Evolutionary conservation across 148 eudicot species (phyloP), one percentile per base, ranked within the genome.

Genomic region (Bassia scoparia): DNA sequence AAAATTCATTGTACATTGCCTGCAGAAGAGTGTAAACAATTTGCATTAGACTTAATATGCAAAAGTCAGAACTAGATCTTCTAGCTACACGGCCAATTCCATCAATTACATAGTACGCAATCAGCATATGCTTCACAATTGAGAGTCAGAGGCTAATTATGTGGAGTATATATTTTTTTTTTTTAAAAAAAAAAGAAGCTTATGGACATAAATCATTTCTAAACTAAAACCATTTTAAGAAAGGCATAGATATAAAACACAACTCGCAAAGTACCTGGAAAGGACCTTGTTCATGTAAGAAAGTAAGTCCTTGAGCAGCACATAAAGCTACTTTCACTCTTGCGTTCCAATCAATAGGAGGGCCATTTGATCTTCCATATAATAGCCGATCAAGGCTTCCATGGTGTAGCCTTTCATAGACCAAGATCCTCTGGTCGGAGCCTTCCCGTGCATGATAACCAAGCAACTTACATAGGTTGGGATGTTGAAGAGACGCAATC

Each of bases 391-490:
- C 97, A 72, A 95, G 85, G 78, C 97, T 95, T 77, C 98, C 98
- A 79, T 95, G n/a, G 75, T 81, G 89, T 50, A 91, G 89, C 86
- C 97, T 91, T 81, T 95, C 97, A 65, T 91, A 91, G 35, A 89
- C 95, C 83, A 95, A 80, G 85, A 91, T 89, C 85, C 93, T 87
- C 29, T 78, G n/a, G 37, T 88, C 96, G 7, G 97, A 89, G 74
- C 86, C 90, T 27, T 91, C 97, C n/a, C n/a, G n/a, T n/a, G n/a
- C 96, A 85, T 95, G 98, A 81, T 83, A 91, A 61, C 98, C 98
- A 72, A 91, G 84, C 85, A 95, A 69, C 78, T 88, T 95, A 76
- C 97, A 91, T 61, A 95, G n/a, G 73, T 74, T 87, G 11, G 97
- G 93, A 83, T 95, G 93, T 72, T 89, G 97, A 80, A 95, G 76